A percentile compares a stretch with the other conserved stretches of the same genome.
Conservation (phyloP, 2,329 filamentous ascomycete genomes). For the Cladosporium colombiae region DNA sequence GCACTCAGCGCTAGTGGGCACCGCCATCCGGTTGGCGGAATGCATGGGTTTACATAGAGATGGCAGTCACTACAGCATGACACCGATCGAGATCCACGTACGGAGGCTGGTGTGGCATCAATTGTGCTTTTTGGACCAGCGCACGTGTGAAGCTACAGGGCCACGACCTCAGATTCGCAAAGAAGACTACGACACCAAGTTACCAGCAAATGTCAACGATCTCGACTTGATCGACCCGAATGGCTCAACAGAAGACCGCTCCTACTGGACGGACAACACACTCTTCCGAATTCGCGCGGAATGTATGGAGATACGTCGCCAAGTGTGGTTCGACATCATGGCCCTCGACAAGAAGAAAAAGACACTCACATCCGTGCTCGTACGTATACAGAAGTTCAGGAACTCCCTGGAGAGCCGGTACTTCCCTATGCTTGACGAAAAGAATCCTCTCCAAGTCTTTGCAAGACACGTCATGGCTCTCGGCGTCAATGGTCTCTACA, state of each 20-base stretch:
- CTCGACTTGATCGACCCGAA: conserved; percentile 55
- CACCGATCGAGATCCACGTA: conserved; percentile 68
- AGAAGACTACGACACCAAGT: conserved; percentile 73
- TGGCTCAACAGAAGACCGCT: conserved; percentile 47
- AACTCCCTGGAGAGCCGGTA: conserved; percentile 66
- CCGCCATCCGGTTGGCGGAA: conserved; percentile 72
- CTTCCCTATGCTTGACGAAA: conserved; percentile 61
- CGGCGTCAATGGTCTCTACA: conserved; percentile 62
- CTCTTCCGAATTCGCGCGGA: conserved; percentile 70
- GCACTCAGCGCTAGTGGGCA: conserved; percentile 71
- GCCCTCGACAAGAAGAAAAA: conserved; percentile 63
- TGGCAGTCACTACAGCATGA: conserved; percentile 65
- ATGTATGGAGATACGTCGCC: conserved; percentile 70
- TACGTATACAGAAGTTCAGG: conserved; percentile 69
- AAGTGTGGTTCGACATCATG: conserved; percentile 68
- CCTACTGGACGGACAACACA: conserved; percentile 68
- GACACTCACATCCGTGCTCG: conserved; percentile 63
- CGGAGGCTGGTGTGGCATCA: conserved; percentile 76
- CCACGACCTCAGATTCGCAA: conserved; percentile 70
- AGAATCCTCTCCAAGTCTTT: conserved; percentile 62
- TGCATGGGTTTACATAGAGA: conserved; percentile 77
- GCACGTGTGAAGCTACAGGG: conserved; percentile 73
- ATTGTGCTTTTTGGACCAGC: conserved; percentile 73
- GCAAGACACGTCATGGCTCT: conserved; percentile 66
- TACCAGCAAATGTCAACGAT: conserved; percentile 72